Evolutionary conservation across 75 land plant genomes (phyloP).

Genomic region (Isoetes taiwanensis): DNA sequence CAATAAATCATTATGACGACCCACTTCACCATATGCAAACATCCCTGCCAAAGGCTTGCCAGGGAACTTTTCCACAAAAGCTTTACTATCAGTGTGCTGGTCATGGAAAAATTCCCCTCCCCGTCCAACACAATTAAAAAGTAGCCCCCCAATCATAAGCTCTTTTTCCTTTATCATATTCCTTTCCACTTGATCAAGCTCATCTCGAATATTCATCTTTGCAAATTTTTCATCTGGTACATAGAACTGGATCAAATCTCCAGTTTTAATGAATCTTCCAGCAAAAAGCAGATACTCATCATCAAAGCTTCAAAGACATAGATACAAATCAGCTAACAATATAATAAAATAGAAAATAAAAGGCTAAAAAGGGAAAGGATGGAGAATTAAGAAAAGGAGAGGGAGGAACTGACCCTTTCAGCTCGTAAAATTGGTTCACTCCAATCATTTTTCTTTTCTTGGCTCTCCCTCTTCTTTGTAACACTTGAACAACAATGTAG

Average conservation of each 20-base stretch:
- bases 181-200: conserved; percentile 10
- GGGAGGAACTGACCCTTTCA: conserved; percentile 21
- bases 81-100: conserved; percentile 20
- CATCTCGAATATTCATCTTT: background rate
- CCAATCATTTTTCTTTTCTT: conserved; percentile 6
- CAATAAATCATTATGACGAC: too few relatives aligned
- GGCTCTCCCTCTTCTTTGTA: conserved; percentile 13
- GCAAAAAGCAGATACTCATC: conserved; percentile 34
- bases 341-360: too few relatives aligned
- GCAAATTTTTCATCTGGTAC: conserved; percentile 21
- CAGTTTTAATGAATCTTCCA: conserved; percentile 26
- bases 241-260: conserved; percentile 34
- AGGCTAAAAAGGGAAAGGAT: background rate
- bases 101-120: conserved; percentile 30
- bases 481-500: background rate
- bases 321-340: too few relatives aligned
- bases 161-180: background rate
- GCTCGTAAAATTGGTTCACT: conserved; percentile 26
- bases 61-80: conserved; percentile 32
- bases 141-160: conserved; percentile 29
- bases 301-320: too few relatives aligned
- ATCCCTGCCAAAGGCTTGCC: conserved; percentile 29
- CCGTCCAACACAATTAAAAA: conserved; percentile 42
- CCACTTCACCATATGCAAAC: conserved; percentile 38
- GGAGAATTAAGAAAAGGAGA: background rate